Evolutionary conservation across 2,329 filamentous ascomycete species (phyloP), one percentile per base, ranked within the genome.

Genomic region (Niveomyces coronatus): DNA sequence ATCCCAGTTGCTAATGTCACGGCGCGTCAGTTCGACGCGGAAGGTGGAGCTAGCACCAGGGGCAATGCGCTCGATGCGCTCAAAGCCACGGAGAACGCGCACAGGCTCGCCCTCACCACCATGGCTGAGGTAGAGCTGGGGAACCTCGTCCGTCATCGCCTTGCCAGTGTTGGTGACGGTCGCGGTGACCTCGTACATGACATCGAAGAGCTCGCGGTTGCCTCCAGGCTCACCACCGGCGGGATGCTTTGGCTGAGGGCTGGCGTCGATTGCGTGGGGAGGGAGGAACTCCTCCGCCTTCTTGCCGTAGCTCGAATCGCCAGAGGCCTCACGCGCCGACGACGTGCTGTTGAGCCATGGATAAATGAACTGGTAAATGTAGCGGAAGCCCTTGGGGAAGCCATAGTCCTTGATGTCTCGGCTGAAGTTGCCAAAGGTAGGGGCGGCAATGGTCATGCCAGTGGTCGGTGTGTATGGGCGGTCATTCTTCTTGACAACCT

Each of bases 1-100:
- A 48, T 94, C 85, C 88, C 89, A 95, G 64, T 87, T 91, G 55
- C 81, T 86, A 40, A 95, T 49, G 53, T 95, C 89, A 40, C 86
- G 77, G 27, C 88, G 73, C 5, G 79, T 87, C 39, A 95, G 60
- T 13, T 78, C 71, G 0, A 75, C 78, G 1, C 58, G 67, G 65
- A 91, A 93, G 2, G 68, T 74, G 4, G 64, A 68, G 36, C 70
- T 76, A 57, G 76, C 57, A n/a, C 85, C 85, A 0, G 85, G 71
- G 4, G 72, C 66, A 45, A 95, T 78, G 35, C 67, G 70, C 44
- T 62, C 56, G 42, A 94, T 59, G 32, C 85, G 76, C 42, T 93
- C 84, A 52, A 95, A 96, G 31, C 80, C 80, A 44, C 89, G 79
- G 11, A 96, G 76, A 3, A 78, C 67, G 18, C 70, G 63, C 3